Evolutionary conservation across 305 asterid genomes (phyloP).

Genomic region (Fraxinus paxiana): DNA sequence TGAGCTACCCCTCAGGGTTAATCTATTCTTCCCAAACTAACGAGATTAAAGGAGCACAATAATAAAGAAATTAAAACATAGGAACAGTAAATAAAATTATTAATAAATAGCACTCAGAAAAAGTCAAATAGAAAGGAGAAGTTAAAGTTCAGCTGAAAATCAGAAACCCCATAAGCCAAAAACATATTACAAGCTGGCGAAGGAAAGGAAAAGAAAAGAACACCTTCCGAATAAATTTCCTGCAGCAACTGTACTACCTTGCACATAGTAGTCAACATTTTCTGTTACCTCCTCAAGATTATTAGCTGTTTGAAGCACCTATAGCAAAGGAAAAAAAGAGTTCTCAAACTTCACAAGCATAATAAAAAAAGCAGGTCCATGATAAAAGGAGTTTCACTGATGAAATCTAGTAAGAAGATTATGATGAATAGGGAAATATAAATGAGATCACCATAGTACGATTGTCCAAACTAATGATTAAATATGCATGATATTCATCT

Average conservation of each 20-base stretch:
- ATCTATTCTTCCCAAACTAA: neutral
- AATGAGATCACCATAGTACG: conserved; percentile 76
- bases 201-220: conserved; percentile 19
- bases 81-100: neutral
- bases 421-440: conserved; percentile 8
- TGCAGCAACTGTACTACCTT: conserved; percentile 90
- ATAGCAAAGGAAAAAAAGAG: conserved; percentile 25
- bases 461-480: conserved; percentile 86
- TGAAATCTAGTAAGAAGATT: neutral
- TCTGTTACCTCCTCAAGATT: conserved; percentile 98
- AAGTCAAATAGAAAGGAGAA: conserved; percentile 1
- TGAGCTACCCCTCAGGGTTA: no score
- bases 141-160: conserved; percentile 5
- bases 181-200: conserved; percentile 10
- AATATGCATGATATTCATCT: conserved; percentile 95
- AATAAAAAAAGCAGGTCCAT: conserved; percentile 12
- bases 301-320: conserved; percentile 93
- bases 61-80: neutral
- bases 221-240: conserved; percentile 98
- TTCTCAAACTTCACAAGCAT: conserved; percentile 12
- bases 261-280: conserved; percentile 88
- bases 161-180: conserved; percentile 8
- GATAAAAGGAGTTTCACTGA: conserved; percentile 1
- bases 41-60: neutral
- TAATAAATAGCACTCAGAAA: neutral